Conservation (phyloP, 2,329 filamentous ascomycete genomes). For the Graphiopsis chlorocephala region DNA sequence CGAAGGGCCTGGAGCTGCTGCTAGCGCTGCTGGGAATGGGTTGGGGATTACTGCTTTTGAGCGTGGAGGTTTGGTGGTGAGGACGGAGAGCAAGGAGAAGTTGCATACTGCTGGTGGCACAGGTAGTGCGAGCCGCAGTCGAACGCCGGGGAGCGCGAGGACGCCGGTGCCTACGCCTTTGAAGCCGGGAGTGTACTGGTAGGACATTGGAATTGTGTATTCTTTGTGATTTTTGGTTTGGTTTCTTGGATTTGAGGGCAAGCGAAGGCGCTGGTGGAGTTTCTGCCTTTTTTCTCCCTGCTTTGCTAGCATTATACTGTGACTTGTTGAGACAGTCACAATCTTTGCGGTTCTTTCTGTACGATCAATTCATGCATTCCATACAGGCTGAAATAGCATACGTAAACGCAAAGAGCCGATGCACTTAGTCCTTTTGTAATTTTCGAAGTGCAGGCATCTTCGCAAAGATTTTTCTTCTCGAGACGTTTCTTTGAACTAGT, state of each 20-base stretch:
- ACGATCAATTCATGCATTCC: background rate
- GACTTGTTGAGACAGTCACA: background rate
- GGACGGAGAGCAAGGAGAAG: conserved; percentile 80
- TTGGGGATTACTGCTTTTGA: conserved; percentile 47
- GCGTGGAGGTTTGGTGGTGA: conserved; percentile 69
- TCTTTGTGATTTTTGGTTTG: background rate
- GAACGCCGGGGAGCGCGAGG: conserved; percentile 9
- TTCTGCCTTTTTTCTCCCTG: background rate
- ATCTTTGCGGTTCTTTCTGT: background rate
- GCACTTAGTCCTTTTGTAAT: background rate
- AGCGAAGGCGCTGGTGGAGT: conserved; percentile 15
- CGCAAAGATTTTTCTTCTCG: background rate
- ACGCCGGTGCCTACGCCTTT: background rate
- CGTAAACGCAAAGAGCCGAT: background rate
- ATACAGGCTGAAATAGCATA: background rate
- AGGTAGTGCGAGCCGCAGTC: background rate
- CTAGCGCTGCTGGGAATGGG: conserved; percentile 20
- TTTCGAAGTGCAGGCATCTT: background rate
- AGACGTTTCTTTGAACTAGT: too few relatives aligned
- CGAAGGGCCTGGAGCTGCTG: conserved; percentile 36
- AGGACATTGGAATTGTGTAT: background rate
- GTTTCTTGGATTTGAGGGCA: background rate
- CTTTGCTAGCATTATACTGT: background rate
- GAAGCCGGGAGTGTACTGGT: conserved; percentile 4
- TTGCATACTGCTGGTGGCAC: conserved; percentile 22